Evolutionary conservation across 306 rosid species (phyloP).

Genomic region (Hippophae rhamnoides): DNA sequence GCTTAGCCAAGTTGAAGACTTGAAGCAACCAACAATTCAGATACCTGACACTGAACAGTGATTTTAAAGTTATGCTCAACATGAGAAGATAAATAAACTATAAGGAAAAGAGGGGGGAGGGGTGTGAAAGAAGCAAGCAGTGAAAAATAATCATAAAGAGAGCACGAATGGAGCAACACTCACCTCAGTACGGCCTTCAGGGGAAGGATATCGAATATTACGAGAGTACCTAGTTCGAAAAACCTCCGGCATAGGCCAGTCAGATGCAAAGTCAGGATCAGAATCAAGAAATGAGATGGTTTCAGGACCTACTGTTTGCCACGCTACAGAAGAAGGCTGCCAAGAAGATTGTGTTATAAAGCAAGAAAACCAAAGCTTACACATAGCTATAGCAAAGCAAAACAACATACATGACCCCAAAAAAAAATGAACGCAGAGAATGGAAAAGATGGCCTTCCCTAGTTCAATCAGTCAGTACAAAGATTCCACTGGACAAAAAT

Average conservation of each 20-base stretch:
- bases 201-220: constrained; percentile 49
- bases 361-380: constrained; percentile 1
- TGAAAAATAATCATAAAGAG: not conserved
- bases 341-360: constrained; percentile 19
- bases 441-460: too few relatives aligned
- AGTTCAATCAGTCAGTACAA: too few relatives aligned
- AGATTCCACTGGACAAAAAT: too few relatives aligned
- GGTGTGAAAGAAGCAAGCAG: not conserved
- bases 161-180: constrained; percentile 17
- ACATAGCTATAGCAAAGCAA: not conserved
- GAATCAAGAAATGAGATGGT: constrained; percentile 45
- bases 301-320: constrained; percentile 49
- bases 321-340: constrained; percentile 64
- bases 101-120: not conserved
- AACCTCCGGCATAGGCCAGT: constrained; percentile 37
- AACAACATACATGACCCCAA: not conserved
- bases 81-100: not conserved
- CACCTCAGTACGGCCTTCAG: constrained; percentile 78
- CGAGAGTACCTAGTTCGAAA: constrained; percentile 49
- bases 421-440: not conserved
- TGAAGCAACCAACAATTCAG: too few relatives aligned
- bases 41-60: too few relatives aligned
- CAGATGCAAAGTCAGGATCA: constrained; percentile 41
- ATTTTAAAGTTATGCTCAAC: too few relatives aligned
- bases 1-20: too few relatives aligned